Evolutionary conservation across 495 filamentous ascomycete species (phyloP), one percentile per base, ranked within the genome.

Genomic region (Penicillium psychrofluorescens): DNA sequence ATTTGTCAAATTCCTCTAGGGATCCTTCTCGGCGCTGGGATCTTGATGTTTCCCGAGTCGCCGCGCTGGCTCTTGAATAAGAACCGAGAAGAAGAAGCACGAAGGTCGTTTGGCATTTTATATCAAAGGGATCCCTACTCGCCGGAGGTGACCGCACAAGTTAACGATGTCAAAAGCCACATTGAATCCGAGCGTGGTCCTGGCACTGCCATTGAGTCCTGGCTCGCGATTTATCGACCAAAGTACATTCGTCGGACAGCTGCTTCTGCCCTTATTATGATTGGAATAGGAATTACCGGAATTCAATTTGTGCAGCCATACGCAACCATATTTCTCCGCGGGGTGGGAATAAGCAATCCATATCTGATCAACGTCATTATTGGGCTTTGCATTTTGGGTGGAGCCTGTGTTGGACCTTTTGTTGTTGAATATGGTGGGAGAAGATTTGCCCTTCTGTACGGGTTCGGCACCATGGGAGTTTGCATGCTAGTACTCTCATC

Each of bases 361-460:
- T 63, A 58, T 22, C 35, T 63, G 9, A 58, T 63, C 38, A 61
- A 61, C 8, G 51, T 61, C 6, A 58, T 61, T 8, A 61, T 61
- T 16, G 54, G 51, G 2, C 22, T 63, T 7, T 63, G 57, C 38
- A 61, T 60, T 22, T 31, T 63, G 8, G 57, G 41, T 15, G 59
- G 59, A 3, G 37, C 57, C 8, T 46, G 42, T 0, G 22, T 58
- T 11, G 57, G 57, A 11, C 59, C 59, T 0, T 51, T 51, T 13
- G 29, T 52, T 2, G 48, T 63, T 14, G 59, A 63, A 44, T 56
- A 63, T 29, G 54, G 46, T 4, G 59, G 59, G 37, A 53, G 57
- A 4, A 55, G 59, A 41, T 32, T 52, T n/a, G 34, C 54, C 3
- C 49, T 56, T 41, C 34, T 63, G 14, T 34, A 28, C 1, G 59